These are phyloP conservation scores for Phytophthora quininea DNA, from an alignment of 352 stramenopile genomes.

Conservation along the genomic window DNA sequence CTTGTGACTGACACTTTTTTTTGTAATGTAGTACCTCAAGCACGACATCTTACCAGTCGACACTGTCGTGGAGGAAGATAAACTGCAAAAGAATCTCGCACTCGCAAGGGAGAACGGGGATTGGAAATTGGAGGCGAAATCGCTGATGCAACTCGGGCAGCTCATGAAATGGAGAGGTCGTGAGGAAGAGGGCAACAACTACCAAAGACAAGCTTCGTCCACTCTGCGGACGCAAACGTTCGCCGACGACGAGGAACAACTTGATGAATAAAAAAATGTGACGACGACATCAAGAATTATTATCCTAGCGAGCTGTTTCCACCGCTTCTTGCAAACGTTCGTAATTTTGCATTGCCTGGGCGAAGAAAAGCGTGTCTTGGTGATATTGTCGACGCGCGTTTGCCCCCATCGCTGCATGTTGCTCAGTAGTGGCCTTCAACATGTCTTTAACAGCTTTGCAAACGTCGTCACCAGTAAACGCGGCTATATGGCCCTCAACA, in stretches of 20 bases:
- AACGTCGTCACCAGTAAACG: slow-evolving; percentile 16
- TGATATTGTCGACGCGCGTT: slow-evolving; percentile 47
- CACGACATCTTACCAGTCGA: slow-evolving; percentile 70
- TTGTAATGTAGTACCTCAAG: slow-evolving; percentile 60
- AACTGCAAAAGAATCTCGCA: slow-evolving; percentile 59
- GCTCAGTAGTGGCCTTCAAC: slow-evolving; percentile 25
- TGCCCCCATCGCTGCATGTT: slow-evolving; percentile 34
- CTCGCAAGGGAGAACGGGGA: slow-evolving; percentile 44
- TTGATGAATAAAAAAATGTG: slow-evolving; percentile 1
- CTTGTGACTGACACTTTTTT: slow-evolving; percentile 1
- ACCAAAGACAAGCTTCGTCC: slow-evolving; percentile 55
- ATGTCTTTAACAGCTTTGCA: slow-evolving; percentile 33
- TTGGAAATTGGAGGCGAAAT: slow-evolving; percentile 72
- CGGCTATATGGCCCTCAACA: slow-evolving; percentile 31
- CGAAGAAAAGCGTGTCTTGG: slow-evolving; percentile 55
- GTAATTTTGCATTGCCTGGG: slow-evolving; percentile 44
- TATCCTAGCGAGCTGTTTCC: neutral
- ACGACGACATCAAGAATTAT: neutral
- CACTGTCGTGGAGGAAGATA: slow-evolving; percentile 77
- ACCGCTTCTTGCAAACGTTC: slow-evolving; percentile 26
- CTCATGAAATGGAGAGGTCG: slow-evolving; percentile 78
- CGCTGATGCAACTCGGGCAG: slow-evolving; percentile 71
- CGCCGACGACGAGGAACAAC: slow-evolving; percentile 31
- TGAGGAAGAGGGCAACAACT: slow-evolving; percentile 50
- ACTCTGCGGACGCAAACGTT: slow-evolving; percentile 68